Base-by-base conservation (phyloP, 768 basidiomycete species). In the Boletus tomentosulus region DNA sequence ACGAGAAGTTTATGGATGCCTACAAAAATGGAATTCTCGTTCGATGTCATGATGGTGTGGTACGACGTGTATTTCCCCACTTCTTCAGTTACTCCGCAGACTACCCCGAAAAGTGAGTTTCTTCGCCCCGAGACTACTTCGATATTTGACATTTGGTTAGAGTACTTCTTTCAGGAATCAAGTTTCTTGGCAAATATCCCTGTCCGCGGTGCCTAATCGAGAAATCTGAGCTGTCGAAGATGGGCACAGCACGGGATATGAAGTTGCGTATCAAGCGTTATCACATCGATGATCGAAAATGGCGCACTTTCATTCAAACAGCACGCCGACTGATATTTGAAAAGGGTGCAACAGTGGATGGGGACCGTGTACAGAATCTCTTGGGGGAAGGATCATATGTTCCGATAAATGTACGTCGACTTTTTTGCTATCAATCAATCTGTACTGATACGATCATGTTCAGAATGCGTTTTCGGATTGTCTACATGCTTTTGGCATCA, bases 71-170 rank as follows among this genome's bases (percentile, higher is more conserved):
- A 11, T 66, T 56, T 41, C 62, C 61, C 24, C 46, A 35, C 3
- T 54, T 66, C n/a, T 64, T 67, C 16, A 51, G 35, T 3, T 62
- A 66, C 28, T 62, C 57, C 0, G 60, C 60, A 3, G 65, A 67
- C 45, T 67, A 67, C 35, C 60, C 62, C 3, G 65, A 64, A 49
- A 65, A 66, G 65, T 66, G 37, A 45, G 54, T 37, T 39, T 25
- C 19, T 4, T n/a, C 38, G 6, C 6, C 27, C 27, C 27, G 6
- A 10, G 8, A 22, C 33, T 27, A 16, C 13, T 16, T 27, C 13
- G 15, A 43, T 39, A 27, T n/a, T 13, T 39, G n/a, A n/a, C 19
- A 8, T 19, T 30, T 6, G 27, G 12, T 10, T 31, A 45, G 44
- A 25, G 16, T 45, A 8, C 12, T 45, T 9, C 24, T 45, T 9